Base-by-base conservation (phyloP, 1,284 basidiomycete species). In the Trametes hirsuta region DNA sequence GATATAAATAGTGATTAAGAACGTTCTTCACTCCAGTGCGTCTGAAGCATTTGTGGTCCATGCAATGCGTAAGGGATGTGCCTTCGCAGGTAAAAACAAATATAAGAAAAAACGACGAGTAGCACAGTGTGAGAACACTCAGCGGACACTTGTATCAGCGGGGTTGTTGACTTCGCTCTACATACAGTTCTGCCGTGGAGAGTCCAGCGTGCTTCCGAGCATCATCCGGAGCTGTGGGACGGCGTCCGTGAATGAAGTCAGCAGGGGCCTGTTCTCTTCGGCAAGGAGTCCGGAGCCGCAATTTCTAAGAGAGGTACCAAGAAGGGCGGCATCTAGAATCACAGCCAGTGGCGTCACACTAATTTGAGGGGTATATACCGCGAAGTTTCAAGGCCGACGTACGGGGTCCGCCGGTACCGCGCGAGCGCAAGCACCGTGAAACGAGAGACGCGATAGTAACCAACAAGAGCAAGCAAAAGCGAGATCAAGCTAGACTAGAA, bases 171-270 rank as follows among this genome's bases (percentile, higher is more conserved):
- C 8, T 24, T 40, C 36, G 35, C 18, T 35, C 24, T 37, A 39
- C n/a, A 21, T 11, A 44, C 15, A 15, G 46, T 62, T 59, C 47
- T 58, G 58, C 69, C 69, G 69, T 47, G 36, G 36, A 66, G 58
- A 21, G 36, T 22, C 69, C 69, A 71, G 44, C 53, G 58, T 68
- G 53, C 49, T 47, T 35, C 69, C 69, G 69, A 71, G 55, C 60
- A 67, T 71, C 69, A 66, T 8, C 69, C 69, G 68, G 24, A 1
- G 2, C 35, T 48, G 48, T 47, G 40, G 36, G 56, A 24, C 30
- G 39, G 36, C 22, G 24, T 21, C 22, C 6, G 48, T 36, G 47
- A 34, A 21, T 34, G 46, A 11, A 22, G 58, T 65, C 64, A 62
- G 60, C 46, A 49, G 58, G 55, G 39, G 55, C 11, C 2, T 12